Evolutionary conservation across 345 rosid species (phyloP).

Genomic region (Combretum micranthum): DNA sequence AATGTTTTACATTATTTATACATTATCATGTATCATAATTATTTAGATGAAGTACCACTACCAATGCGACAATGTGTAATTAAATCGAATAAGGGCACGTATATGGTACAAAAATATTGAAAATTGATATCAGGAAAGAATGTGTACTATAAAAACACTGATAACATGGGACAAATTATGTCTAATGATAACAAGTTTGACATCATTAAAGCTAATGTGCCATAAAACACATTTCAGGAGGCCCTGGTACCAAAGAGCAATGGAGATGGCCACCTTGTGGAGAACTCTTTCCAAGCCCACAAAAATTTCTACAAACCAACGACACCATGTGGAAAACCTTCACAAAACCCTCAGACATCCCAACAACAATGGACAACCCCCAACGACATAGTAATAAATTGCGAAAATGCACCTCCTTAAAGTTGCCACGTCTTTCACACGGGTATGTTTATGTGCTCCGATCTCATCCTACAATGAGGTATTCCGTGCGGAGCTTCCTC

Average conservation of each 20-base stretch:
- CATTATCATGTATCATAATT: too few relatives aligned
- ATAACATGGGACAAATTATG: too few relatives aligned
- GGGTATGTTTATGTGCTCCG: conserved; percentile 88
- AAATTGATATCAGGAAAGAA: too few relatives aligned
- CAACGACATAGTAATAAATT: conserved; percentile 33
- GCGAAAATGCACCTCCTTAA: conserved; percentile 71
- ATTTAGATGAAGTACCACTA: too few relatives aligned
- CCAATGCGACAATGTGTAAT: too few relatives aligned
- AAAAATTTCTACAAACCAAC: conserved; percentile 17
- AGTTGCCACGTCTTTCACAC: conserved; percentile 70
- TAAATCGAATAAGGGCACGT: too few relatives aligned
- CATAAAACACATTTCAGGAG: conserved; percentile 42
- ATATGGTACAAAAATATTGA: too few relatives aligned
- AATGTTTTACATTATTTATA: too few relatives aligned
- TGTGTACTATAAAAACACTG: too few relatives aligned
- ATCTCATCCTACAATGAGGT: conserved; percentile 87
- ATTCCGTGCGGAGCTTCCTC: conserved; percentile 62
- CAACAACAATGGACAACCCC: conserved; percentile 11
- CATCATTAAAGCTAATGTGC: not conserved
- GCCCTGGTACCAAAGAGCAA: conserved; percentile 93
- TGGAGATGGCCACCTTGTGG: conserved; percentile 64
- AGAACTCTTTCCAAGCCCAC: conserved; percentile 40
- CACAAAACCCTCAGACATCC: conserved; percentile 25
- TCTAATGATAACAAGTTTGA: too few relatives aligned
- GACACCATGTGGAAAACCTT: conserved; percentile 41